Evolutionary conservation across 352 stramenopile genomes (phyloP).

Genomic region (Thalassiosira oceanica): DNA sequence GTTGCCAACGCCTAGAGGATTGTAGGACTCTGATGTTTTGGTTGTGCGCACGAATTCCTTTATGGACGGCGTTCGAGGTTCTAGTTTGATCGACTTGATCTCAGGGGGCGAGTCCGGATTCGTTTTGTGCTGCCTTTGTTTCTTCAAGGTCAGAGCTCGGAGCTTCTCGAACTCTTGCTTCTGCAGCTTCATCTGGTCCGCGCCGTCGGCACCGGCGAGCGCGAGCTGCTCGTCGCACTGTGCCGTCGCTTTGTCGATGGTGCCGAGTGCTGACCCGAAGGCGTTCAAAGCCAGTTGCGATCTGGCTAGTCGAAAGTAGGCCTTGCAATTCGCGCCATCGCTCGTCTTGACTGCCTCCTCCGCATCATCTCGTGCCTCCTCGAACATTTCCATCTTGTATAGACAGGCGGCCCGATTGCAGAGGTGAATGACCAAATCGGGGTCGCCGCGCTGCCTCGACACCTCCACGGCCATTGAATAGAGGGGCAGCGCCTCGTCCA

Average conservation of each 20-base stretch:
- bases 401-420: constrained; percentile 73
- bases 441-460: constrained; percentile 5
- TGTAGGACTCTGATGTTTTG: constrained; percentile 43
- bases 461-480: constrained; percentile 46
- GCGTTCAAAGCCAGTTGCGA: constrained; percentile 54
- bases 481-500: constrained; percentile 35
- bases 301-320: constrained; percentile 65
- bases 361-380: constrained; percentile 57
- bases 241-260: constrained; percentile 30
- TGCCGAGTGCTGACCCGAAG: constrained; percentile 39
- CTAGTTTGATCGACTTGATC: constrained; percentile 50
- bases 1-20: constrained; percentile 86
- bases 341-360: constrained; percentile 42
- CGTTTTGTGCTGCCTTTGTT: constrained; percentile 35
- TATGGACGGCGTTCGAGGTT: constrained; percentile 33
- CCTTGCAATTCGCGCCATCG: constrained; percentile 45
- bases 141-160: constrained; percentile 21
- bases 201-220: constrained; percentile 4
- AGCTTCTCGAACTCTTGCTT: constrained; percentile 64
- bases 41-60: constrained; percentile 32
- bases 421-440: constrained; percentile 54
- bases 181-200: constrained; percentile 12
- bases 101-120: constrained; percentile 19
- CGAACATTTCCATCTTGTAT: constrained; percentile 66
- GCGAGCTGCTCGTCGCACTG: constrained; percentile 27